Evolutionary conservation across 2,329 filamentous ascomycete genomes (phyloP).

Genomic region (Pseudogymnoascus pannorum): DNA sequence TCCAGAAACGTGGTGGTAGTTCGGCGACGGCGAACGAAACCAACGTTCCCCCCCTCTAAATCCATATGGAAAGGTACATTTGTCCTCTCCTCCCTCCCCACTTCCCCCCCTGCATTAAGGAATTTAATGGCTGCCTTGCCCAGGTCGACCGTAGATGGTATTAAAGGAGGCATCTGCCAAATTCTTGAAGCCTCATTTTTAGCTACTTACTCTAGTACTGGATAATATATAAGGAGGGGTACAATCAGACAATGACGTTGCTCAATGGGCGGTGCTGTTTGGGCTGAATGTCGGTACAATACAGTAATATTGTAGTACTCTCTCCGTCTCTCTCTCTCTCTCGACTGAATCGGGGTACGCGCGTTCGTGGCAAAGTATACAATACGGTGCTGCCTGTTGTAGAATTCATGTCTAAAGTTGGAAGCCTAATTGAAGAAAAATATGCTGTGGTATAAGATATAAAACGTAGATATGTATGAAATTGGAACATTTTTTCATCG

Average conservation of each 20-base stretch:
- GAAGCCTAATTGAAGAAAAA: slow-evolving; percentile 2
- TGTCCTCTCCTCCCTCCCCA: background rate
- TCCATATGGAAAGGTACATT: background rate
- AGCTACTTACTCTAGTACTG: background rate
- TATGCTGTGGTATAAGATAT: background rate
- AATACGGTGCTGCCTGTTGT: background rate
- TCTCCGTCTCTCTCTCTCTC: background rate
- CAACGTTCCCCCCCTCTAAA: background rate
- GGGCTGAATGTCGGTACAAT: background rate
- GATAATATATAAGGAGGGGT: background rate
- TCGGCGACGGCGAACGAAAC: background rate
- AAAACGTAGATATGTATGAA: slow-evolving; percentile 2
- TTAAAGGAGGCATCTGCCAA: background rate
- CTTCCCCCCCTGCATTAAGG: background rate
- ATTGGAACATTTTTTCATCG: background rate
- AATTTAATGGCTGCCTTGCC: background rate
- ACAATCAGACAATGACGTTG: background rate
- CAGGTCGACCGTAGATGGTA: background rate
- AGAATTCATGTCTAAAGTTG: background rate
- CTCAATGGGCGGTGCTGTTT: background rate
- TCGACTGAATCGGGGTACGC: slow-evolving; percentile 1
- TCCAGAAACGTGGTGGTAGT: slow-evolving; percentile 1
- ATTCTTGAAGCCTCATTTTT: background rate
- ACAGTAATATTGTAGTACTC: background rate
- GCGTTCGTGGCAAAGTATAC: slow-evolving; percentile 1